Evolutionary conservation across 2,329 filamentous ascomycete species (phyloP).

Genomic region (Pseudovirgaria hyperparasitica): DNA sequence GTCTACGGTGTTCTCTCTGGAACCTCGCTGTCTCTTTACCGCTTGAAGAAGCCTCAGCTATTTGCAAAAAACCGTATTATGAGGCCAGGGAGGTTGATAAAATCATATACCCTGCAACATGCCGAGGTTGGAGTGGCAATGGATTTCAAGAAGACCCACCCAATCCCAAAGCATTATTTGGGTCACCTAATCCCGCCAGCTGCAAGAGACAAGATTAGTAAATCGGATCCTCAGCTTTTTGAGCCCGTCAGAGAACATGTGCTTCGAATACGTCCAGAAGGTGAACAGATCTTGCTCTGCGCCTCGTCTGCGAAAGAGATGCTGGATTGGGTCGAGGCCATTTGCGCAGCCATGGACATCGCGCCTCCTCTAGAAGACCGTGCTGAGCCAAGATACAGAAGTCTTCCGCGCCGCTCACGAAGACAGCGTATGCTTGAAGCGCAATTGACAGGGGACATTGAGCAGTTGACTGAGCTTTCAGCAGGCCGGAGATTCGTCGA

Average conservation of each 20-base stretch:
- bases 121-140: slow-evolving; percentile 63
- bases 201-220: slow-evolving; percentile 26
- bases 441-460: slow-evolving; percentile 15
- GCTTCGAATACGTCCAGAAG: slow-evolving; percentile 59
- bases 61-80: slow-evolving; percentile 36
- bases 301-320: slow-evolving; percentile 53
- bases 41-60: slow-evolving; percentile 41
- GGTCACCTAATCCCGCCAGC: slow-evolving; percentile 31
- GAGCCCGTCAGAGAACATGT: slow-evolving; percentile 41
- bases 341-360: slow-evolving; percentile 61
- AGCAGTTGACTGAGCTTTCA: slow-evolving; percentile 16
- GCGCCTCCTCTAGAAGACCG: slow-evolving; percentile 59
- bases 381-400: slow-evolving; percentile 31
- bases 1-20: slow-evolving; percentile 53
- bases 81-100: slow-evolving; percentile 45
- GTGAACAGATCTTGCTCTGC: slow-evolving; percentile 60
- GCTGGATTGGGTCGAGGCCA: slow-evolving; percentile 53
- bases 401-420: slow-evolving; percentile 30
- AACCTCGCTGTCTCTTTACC: slow-evolving; percentile 54
- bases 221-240: slow-evolving; percentile 35
- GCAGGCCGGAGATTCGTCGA: slow-evolving; percentile 28
- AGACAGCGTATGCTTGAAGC: slow-evolving; percentile 24
- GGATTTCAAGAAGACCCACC: slow-evolving; percentile 50
- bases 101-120: slow-evolving; percentile 59
- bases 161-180: slow-evolving; percentile 31